These are phyloP conservation scores for Xylaria sp. DNA, from an alignment of 2,329 filamentous ascomycete genomes.

Conservation along the genomic window DNA sequence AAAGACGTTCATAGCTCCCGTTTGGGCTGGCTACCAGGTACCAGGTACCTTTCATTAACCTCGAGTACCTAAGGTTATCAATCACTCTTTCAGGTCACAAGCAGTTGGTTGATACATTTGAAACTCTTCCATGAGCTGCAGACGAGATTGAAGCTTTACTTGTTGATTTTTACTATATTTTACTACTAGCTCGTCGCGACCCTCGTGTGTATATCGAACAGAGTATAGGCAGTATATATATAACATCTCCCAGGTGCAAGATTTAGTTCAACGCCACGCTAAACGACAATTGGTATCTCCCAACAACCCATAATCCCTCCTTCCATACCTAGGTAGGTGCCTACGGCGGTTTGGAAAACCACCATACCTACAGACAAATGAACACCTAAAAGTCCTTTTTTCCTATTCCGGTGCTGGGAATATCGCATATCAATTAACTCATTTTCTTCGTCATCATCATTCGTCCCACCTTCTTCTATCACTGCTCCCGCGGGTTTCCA, in stretches of 20 bases:
- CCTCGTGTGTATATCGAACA: neutral
- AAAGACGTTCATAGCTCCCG: too few species aligned
- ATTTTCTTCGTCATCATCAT: slow-evolving; percentile 21
- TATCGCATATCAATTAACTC: slow-evolving; percentile 12
- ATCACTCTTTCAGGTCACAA: too few species aligned
- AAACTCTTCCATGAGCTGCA: neutral
- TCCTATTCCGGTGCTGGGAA: neutral
- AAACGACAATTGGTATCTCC: slow-evolving; percentile 36
- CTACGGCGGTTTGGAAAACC: slow-evolving; percentile 1
- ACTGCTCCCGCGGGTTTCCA: slow-evolving; percentile 22
- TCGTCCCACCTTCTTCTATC: slow-evolving; percentile 13
- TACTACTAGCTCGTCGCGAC: slow-evolving; percentile 1
- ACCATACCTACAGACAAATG: slow-evolving; percentile 4
- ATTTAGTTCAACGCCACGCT: slow-evolving; percentile 34
- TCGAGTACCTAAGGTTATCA: too few species aligned
- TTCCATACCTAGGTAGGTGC: too few species aligned
- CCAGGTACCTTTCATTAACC: too few species aligned
- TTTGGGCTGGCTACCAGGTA: too few species aligned
- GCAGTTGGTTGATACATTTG: too few species aligned
- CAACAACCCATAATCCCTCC: slow-evolving; percentile 21
- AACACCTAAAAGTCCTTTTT: too few species aligned
- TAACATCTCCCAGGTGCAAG: slow-evolving; percentile 10
- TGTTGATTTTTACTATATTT: slow-evolving; percentile 6
- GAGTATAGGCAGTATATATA: slow-evolving; percentile 14
- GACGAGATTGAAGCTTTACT: neutral